phyloP scores from a whole-genome alignment of 148 eudicot genomes.

The Dianthus caryophyllus region DNA sequence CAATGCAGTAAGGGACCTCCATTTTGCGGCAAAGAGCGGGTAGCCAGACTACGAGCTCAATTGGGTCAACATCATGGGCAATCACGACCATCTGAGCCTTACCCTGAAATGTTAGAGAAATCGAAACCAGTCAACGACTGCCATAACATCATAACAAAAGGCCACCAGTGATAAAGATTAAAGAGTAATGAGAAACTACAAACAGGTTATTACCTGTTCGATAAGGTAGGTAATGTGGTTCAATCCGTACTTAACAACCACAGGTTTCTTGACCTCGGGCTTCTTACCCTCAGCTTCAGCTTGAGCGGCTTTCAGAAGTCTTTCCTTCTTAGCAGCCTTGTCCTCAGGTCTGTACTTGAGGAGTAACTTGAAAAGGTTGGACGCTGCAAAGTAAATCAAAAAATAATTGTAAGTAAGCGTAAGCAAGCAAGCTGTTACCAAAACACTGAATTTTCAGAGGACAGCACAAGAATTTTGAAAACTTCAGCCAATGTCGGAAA shows the following conservation, averaged over 20 bases:
- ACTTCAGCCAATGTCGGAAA: not conserved
- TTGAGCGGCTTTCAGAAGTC: constrained; percentile 75
- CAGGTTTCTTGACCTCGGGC: constrained; percentile 68
- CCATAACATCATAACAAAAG: not conserved
- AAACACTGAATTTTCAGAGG: too few species aligned
- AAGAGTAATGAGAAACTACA: not conserved
- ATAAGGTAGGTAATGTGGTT: constrained; percentile 85
- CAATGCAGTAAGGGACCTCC: constrained; percentile 94
- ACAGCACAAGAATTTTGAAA: too few species aligned
- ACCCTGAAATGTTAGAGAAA: constrained; percentile 38
- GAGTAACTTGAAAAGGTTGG: constrained; percentile 76
- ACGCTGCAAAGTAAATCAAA: constrained; percentile 37
- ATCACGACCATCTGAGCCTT: constrained; percentile 87
- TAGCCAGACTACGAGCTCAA: constrained; percentile 90
- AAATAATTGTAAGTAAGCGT: too few species aligned
- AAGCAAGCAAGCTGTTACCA: too few species aligned
- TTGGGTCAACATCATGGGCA: constrained; percentile 95
- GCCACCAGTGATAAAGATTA: not conserved
- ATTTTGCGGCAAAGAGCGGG: constrained; percentile 90
- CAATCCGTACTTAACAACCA: constrained; percentile 85
- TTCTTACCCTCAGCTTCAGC: constrained; percentile 89
- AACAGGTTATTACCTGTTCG: constrained; percentile 53
- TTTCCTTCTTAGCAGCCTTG: constrained; percentile 70
- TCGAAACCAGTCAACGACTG: not conserved
- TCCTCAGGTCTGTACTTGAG: constrained; percentile 94